phyloP scores from a whole-genome alignment of 169 alveolate genomes.

The Plasmodium cynomolgi region DNA sequence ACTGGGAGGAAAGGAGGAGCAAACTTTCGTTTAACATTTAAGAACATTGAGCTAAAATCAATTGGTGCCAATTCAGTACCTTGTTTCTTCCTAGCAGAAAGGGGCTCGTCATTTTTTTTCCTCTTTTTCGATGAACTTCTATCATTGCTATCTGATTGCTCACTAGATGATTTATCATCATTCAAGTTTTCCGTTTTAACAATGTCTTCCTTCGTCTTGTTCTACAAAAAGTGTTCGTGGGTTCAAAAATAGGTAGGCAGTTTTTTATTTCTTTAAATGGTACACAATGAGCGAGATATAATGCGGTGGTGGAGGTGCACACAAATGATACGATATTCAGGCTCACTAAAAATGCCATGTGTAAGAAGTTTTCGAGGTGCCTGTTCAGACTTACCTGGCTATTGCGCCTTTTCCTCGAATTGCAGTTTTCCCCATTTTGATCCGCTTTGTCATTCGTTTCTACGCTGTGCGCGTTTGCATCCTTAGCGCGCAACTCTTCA shows the following conservation, averaged over 20 bases:
- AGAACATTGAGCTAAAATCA: neutral
- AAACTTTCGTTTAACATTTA: neutral
- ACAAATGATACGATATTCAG: constrained; percentile 1
- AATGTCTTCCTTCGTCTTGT: neutral
- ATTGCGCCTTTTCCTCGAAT: neutral
- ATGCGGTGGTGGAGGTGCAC: neutral
- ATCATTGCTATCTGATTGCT: constrained; percentile 38
- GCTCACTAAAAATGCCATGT: neutral
- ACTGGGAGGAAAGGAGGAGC: neutral
- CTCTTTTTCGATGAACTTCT: constrained; percentile 62
- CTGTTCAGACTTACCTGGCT: constrained; percentile 4
- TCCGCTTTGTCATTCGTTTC: constrained; percentile 29
- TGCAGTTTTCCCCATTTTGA: neutral
- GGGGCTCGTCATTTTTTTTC: constrained; percentile 23
- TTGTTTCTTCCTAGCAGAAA: constrained; percentile 67
- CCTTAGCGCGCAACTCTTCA: neutral
- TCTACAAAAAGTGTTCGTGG: neutral
- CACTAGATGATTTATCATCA: constrained; percentile 29
- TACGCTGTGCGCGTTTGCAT: neutral
- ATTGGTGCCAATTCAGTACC: constrained; percentile 15
- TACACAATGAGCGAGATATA: neutral
- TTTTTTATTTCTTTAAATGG: neutral
- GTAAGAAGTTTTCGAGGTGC: neutral
- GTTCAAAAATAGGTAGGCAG: neutral
- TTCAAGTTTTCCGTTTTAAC: constrained; percentile 29